A percentile compares a stretch with the other conserved stretches of the same genome.
These are phyloP conservation scores for Clavispora fructus DNA, from an alignment of 805 yeast genomes.

Conservation along the genomic window DNA sequence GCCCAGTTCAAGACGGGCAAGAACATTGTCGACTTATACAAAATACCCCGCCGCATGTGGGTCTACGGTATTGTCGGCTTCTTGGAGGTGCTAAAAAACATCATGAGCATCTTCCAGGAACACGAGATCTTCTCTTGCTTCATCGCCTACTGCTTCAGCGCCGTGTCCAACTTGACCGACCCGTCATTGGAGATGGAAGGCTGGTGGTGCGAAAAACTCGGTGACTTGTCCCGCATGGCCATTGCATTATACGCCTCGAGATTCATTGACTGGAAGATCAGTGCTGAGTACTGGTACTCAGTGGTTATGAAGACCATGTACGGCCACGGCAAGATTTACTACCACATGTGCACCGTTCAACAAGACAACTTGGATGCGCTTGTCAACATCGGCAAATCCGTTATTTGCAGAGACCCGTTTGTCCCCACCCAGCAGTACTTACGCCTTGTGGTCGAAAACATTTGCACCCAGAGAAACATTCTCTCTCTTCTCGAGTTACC, in stretches of 20 bases:
- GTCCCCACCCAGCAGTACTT: constrained; percentile 78
- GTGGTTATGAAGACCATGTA: constrained; percentile 67
- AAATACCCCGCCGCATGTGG: constrained; percentile 78
- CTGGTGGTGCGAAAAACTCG: constrained; percentile 82
- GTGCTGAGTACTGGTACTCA: constrained; percentile 80
- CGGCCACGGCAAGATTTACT: constrained; percentile 82
- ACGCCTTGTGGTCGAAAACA: constrained; percentile 72
- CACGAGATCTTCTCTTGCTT: constrained; percentile 76
- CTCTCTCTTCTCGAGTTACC: constrained; percentile 56
- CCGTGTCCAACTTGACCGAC: constrained; percentile 49
- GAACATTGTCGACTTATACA: constrained; percentile 69
- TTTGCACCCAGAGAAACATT: constrained; percentile 58
- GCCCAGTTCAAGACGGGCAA: constrained; percentile 64
- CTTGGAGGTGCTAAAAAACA: constrained; percentile 69
- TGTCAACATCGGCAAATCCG: constrained; percentile 74
- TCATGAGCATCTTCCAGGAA: constrained; percentile 65
- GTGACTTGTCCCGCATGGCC: constrained; percentile 84
- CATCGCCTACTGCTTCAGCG: constrained; percentile 65
- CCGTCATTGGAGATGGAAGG: constrained; percentile 55
- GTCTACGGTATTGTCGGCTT: constrained; percentile 82
- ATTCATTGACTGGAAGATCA: constrained; percentile 78
- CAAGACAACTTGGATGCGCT: constrained; percentile 71
- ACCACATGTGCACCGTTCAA: constrained; percentile 85
- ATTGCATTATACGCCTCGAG: constrained; percentile 76
- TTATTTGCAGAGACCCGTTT: constrained; percentile 75